Percentiles rank a stretch among this genome's conserved stretches.
These are phyloP conservation scores for Tremella fuciformis DNA, from an alignment of 768 basidiomycete species.

Conservation along the genomic window DNA sequence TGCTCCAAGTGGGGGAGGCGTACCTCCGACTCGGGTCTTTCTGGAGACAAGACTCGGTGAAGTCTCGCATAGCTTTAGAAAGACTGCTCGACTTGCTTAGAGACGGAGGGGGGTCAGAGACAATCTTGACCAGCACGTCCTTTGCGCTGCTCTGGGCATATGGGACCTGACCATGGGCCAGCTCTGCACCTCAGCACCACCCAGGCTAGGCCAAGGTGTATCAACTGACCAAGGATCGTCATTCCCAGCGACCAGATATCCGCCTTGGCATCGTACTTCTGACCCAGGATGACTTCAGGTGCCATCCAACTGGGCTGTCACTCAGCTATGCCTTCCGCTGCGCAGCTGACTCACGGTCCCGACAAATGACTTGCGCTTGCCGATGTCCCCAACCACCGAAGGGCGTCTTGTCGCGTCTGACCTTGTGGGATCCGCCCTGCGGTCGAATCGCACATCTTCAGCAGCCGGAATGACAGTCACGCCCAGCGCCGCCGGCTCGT, in stretches of 20 bases:
- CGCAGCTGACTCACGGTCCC: slow-evolving; percentile 59
- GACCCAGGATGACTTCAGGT: slow-evolving; percentile 82
- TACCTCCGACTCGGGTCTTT: slow-evolving; percentile 80
- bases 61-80: slow-evolving; percentile 74
- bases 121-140: slow-evolving; percentile 70
- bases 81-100: slow-evolving; percentile 64
- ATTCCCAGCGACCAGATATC: slow-evolving; percentile 98
- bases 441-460: slow-evolving; percentile 25
- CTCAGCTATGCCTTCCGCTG: background rate
- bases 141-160: slow-evolving; percentile 71
- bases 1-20: slow-evolving; percentile 11
- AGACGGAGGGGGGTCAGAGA: slow-evolving; percentile 73
- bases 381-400: background rate
- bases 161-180: slow-evolving; percentile 84
- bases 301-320: slow-evolving; percentile 91
- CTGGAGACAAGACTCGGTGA: slow-evolving; percentile 73
- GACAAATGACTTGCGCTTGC: slow-evolving; percentile 87
- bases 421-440: background rate
- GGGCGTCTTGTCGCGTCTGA: background rate
- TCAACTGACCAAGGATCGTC: slow-evolving; percentile 64
- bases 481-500: slow-evolving; percentile 8
- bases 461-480: slow-evolving; percentile 5
- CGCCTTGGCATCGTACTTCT: slow-evolving; percentile 71
- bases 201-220: background rate
- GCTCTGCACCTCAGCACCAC: slow-evolving; percentile 55